These are phyloP conservation scores for Castanea mollissima DNA, from an alignment of 306 rosid genomes.

Conservation along the genomic window DNA sequence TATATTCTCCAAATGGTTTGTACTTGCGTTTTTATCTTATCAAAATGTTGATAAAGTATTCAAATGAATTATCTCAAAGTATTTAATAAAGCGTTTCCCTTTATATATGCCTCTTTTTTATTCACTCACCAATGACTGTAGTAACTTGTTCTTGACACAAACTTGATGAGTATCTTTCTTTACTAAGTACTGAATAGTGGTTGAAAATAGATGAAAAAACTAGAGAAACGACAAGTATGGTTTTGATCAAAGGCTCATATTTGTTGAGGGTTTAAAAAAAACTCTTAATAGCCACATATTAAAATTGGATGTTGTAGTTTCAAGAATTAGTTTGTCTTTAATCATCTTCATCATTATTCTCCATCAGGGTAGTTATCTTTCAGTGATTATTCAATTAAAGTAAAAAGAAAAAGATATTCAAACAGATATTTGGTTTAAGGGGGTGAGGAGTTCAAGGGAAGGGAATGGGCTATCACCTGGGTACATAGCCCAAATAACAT, in stretches of 20 bases:
- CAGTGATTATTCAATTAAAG: too few relatives aligned
- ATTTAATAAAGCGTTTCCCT: not conserved
- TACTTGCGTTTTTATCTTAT: slow-evolving; percentile 20
- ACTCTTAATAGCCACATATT: too few relatives aligned
- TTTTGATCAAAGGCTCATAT: not conserved
- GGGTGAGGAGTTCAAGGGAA: too few relatives aligned
- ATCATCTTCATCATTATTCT: not conserved
- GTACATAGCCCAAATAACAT: too few relatives aligned
- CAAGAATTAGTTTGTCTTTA: not conserved
- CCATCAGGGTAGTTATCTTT: too few relatives aligned
- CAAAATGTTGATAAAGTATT: not conserved
- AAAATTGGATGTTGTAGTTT: not conserved
- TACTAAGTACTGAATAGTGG: not conserved
- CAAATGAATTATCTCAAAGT: not conserved
- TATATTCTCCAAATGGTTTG: slow-evolving; percentile 95
- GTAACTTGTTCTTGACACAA: not conserved
- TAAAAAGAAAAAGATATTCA: too few relatives aligned
- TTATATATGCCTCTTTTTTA: not conserved
- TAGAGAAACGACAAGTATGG: not conserved
- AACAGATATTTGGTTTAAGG: too few relatives aligned
- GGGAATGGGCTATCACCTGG: too few relatives aligned
- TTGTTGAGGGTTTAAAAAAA: too few relatives aligned
- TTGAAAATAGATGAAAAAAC: not conserved
- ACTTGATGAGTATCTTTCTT: not conserved
- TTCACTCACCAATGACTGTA: not conserved